phyloP scores from a whole-genome alignment of 2,329 filamentous ascomycete genomes.

The Botrytis paeoniae region DNA sequence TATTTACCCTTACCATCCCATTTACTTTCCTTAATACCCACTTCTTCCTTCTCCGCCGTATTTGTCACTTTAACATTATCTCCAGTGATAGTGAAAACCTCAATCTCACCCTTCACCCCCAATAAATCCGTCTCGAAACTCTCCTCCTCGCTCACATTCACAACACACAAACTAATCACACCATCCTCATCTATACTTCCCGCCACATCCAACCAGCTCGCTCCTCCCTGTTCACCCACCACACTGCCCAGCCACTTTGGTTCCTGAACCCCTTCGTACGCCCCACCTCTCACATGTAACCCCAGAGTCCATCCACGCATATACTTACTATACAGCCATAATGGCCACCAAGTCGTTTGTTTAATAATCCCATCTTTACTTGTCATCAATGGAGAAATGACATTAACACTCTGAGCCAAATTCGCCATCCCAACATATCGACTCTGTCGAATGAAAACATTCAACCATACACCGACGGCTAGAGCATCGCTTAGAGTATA shows the following conservation, averaged over 20 bases:
- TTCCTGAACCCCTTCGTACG: slow-evolving; percentile 65
- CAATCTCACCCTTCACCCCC: slow-evolving; percentile 52
- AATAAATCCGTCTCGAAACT: slow-evolving; percentile 59
- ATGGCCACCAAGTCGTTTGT: slow-evolving; percentile 64
- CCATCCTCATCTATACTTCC: slow-evolving; percentile 58
- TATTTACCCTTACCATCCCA: slow-evolving; percentile 64
- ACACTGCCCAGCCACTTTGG: slow-evolving; percentile 63
- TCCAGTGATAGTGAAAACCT: slow-evolving; percentile 63
- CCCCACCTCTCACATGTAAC: slow-evolving; percentile 59
- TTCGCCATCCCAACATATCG: slow-evolving; percentile 63
- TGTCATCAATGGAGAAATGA: slow-evolving; percentile 66
- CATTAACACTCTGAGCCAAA: slow-evolving; percentile 65
- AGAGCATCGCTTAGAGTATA: slow-evolving; percentile 64
- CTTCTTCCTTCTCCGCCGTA: slow-evolving; percentile 59
- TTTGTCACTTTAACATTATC: slow-evolving; percentile 57
- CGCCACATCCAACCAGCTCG: slow-evolving; percentile 68
- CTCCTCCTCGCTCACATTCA: slow-evolving; percentile 64
- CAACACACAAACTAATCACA: slow-evolving; percentile 63
- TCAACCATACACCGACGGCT: slow-evolving; percentile 60
- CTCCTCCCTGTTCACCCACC: slow-evolving; percentile 52
- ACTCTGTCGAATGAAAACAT: slow-evolving; percentile 62
- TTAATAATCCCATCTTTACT: slow-evolving; percentile 54
- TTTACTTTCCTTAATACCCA: slow-evolving; percentile 55
- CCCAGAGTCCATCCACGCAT: slow-evolving; percentile 72
- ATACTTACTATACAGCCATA: slow-evolving; percentile 59